Evolutionary conservation across 768 basidiomycete species (phyloP), one percentile per base, ranked within the genome.

Genomic region (Tricholoma hemisulphureum): DNA sequence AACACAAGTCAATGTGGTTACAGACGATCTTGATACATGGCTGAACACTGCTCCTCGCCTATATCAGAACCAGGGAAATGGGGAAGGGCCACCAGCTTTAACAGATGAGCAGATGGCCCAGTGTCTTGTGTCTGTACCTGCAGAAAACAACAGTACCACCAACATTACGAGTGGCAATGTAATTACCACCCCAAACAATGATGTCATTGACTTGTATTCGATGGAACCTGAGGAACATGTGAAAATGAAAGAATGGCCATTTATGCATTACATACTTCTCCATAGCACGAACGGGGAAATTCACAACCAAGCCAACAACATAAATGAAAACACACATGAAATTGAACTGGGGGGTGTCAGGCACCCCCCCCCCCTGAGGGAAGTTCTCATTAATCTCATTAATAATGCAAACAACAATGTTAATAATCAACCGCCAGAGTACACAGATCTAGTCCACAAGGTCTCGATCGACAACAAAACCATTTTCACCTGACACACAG

Each of bases 341-440:
- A 69, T 67, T 23, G 76, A 80, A 55, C 76, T 80, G 2, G 49
- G 58, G 59, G 1, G 43, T 26, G 70, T 79, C 0, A 41, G 65
- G 3, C 71, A 69, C 1, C 70, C 69, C 3, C 63, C n/a, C n/a
- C 63, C 70, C 1, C 63, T 67, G 0, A 2, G 39, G 39, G 39
- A 41, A 41, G 39, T 21, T 20, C 39, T 41, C 39, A 20, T 41
- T 13, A 13, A 45, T 45, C 43, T 45, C 11, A 7, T 7, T 24
- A 23, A 45, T 14, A 45, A 23, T n/a, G 7, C 13, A n/a, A 45
- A 23, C 23, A 45, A 7, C 21, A 7, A 45, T 24, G 24, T 45
- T 45, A 45, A 45, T n/a, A 24, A 2, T 14, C n/a, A 5, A 6
- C 29, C n/a, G 24, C 43, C 43, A 45, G 43, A 45, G 10, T 10